phyloP scores from a whole-genome alignment of 331 rosid species.

The Cydonia oblonga region DNA sequence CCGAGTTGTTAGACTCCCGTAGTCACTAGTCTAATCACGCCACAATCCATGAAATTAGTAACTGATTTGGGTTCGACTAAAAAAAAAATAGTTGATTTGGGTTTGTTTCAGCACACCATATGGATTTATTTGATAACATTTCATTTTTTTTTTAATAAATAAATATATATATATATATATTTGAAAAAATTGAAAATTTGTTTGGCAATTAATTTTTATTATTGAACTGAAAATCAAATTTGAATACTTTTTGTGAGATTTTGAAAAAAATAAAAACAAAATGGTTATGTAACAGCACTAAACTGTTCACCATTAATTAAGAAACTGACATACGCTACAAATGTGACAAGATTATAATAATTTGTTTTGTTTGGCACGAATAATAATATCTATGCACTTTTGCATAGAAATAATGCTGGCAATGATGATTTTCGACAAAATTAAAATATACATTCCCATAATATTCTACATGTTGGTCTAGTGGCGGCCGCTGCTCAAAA shows the following conservation, averaged over 20 bases:
- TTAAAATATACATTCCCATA: not conserved
- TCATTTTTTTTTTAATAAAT: no score
- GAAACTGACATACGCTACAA: not conserved
- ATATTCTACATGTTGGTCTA: not conserved
- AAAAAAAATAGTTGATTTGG: not conserved
- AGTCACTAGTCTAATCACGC: not conserved
- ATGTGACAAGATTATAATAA: not conserved
- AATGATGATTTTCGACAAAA: conserved; percentile 24
- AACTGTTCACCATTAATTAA: not conserved
- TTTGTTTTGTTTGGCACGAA: not conserved
- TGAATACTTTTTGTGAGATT: no score
- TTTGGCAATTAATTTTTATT: no score
- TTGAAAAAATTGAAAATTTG: no score
- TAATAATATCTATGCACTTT: not conserved
- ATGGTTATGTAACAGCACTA: no score
- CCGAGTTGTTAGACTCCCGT: not conserved
- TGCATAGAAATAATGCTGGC: conserved; percentile 3
- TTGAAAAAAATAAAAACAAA: no score
- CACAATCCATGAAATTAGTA: no score
- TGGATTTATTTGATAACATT: no score
- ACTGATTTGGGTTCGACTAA: no score
- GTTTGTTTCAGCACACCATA: not conserved
- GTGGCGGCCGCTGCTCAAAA: conserved; percentile 3
- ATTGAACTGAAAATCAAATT: no score
- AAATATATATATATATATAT: no score